These are phyloP conservation scores for Lagenidium sp. DNA, from an alignment of 352 stramenopile genomes.

Conservation along the genomic window DNA sequence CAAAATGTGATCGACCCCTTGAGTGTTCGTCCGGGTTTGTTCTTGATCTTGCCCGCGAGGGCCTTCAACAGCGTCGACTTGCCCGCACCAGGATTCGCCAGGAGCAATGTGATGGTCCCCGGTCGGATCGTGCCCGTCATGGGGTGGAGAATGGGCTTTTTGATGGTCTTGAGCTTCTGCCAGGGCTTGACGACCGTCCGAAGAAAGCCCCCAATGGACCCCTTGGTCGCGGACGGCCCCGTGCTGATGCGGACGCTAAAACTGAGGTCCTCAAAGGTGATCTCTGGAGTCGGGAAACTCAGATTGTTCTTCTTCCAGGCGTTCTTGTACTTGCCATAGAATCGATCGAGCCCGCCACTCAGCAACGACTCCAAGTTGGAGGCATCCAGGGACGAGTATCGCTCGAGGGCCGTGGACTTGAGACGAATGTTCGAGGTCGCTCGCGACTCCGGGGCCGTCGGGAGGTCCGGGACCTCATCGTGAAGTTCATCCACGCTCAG, in stretches of 20 bases:
- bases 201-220: slow-evolving; percentile 12
- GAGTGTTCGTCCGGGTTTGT: slow-evolving; percentile 16
- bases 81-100: slow-evolving; percentile 54
- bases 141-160: slow-evolving; percentile 39
- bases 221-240: slow-evolving; percentile 3
- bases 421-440: neutral
- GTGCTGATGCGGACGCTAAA: slow-evolving; percentile 29
- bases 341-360: slow-evolving; percentile 42
- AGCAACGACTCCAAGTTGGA: slow-evolving; percentile 47
- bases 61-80: slow-evolving; percentile 64
- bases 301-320: slow-evolving; percentile 37
- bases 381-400: slow-evolving; percentile 30
- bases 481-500: slow-evolving; percentile 2
- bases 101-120: slow-evolving; percentile 43
- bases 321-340: slow-evolving; percentile 34
- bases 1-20: slow-evolving; percentile 40
- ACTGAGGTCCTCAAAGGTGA: slow-evolving; percentile 46
- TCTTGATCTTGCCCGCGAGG: slow-evolving; percentile 38
- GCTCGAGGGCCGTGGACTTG: slow-evolving; percentile 14
- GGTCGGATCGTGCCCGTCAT: slow-evolving; percentile 62
- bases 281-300: slow-evolving; percentile 42
- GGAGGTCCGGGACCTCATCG: neutral
- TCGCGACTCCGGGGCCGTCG: no score
- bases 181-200: slow-evolving; percentile 15
- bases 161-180: slow-evolving; percentile 17